These are phyloP conservation scores for Cercospora sp. DNA, from an alignment of 2,329 filamentous ascomycete species.

Conservation along the genomic window DNA sequence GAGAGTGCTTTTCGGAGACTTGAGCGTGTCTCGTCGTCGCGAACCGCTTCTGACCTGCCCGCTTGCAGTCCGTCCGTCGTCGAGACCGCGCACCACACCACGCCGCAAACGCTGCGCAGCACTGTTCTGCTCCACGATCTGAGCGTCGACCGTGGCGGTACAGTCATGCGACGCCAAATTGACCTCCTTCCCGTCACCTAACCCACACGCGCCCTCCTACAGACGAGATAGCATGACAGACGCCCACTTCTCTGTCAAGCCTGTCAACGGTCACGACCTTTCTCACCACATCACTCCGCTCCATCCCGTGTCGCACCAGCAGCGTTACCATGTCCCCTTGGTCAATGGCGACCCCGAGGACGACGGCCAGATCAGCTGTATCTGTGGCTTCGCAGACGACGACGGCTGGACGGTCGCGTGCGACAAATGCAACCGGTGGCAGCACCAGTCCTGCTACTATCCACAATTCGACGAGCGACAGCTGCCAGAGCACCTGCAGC, in stretches of 20 bases:
- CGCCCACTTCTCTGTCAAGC: slow-evolving; percentile 36
- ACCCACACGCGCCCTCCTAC: slow-evolving; percentile 31
- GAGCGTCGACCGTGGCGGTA: slow-evolving; percentile 29
- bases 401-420: slow-evolving; percentile 98
- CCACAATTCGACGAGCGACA: slow-evolving; percentile 63
- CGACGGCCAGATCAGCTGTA: slow-evolving; percentile 95
- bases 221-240: slow-evolving; percentile 44
- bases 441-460: slow-evolving; percentile 97
- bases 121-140: slow-evolving; percentile 13
- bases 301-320: slow-evolving; percentile 32
- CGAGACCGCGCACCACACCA: slow-evolving; percentile 22
- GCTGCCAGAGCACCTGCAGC: slow-evolving; percentile 63
- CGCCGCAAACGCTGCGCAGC: slow-evolving; percentile 18
- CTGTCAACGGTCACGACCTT: slow-evolving; percentile 37
- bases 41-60: slow-evolving; percentile 22
- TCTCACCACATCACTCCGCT: slow-evolving; percentile 28
- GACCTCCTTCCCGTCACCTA: slow-evolving; percentile 36
- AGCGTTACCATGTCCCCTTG: slow-evolving; percentile 27
- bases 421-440: slow-evolving; percentile 95
- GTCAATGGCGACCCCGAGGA: slow-evolving; percentile 60
- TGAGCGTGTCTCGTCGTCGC: slow-evolving; percentile 2
- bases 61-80: slow-evolving; percentile 21
- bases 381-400: slow-evolving; percentile 89
- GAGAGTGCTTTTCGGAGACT: slow-evolving; percentile 11
- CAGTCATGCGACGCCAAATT: slow-evolving; percentile 42